Conservation (phyloP, 768 basidiomycete species). For the Tulasnella sp. region DNA sequence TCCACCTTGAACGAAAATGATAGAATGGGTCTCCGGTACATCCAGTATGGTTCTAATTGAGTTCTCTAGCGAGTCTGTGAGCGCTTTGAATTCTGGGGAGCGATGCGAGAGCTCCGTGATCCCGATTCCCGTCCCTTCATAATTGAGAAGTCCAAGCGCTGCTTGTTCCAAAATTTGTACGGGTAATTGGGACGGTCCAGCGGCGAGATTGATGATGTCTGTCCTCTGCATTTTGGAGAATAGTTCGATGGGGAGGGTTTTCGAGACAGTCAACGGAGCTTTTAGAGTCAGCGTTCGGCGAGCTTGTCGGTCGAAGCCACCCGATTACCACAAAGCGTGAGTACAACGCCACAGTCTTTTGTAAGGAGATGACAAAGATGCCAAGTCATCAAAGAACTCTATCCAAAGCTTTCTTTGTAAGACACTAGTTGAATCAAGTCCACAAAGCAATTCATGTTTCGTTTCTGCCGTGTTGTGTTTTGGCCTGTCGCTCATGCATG, state of each 20-base stretch:
- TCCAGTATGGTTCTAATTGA: constrained; percentile 72
- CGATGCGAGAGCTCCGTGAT: constrained; percentile 96
- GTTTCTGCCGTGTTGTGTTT: no score
- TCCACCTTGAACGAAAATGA: constrained; percentile 94
- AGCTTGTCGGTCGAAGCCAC: neutral
- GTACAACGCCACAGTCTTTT: neutral
- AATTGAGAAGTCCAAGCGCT: constrained; percentile 81
- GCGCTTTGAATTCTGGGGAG: constrained; percentile 78
- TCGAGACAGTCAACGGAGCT: neutral
- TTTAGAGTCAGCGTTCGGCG: neutral
- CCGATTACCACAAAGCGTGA: neutral
- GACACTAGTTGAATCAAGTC: no score
- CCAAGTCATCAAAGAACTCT: no score
- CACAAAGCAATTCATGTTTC: no score
- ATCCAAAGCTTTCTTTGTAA: no score
- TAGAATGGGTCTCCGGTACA: constrained; percentile 76
- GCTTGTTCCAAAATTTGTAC: constrained; percentile 81
- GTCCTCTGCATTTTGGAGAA: constrained; percentile 36
- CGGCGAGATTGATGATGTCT: constrained; percentile 83
- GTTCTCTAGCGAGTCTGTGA: constrained; percentile 58
- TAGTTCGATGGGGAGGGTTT: neutral
- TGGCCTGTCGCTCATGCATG: no score
- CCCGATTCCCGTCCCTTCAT: constrained; percentile 85
- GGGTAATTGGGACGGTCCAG: constrained; percentile 91
- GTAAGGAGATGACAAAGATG: neutral